These are phyloP conservation scores for Xanthoconium separans DNA, from an alignment of 1,284 basidiomycete species.

Conservation along the genomic window DNA sequence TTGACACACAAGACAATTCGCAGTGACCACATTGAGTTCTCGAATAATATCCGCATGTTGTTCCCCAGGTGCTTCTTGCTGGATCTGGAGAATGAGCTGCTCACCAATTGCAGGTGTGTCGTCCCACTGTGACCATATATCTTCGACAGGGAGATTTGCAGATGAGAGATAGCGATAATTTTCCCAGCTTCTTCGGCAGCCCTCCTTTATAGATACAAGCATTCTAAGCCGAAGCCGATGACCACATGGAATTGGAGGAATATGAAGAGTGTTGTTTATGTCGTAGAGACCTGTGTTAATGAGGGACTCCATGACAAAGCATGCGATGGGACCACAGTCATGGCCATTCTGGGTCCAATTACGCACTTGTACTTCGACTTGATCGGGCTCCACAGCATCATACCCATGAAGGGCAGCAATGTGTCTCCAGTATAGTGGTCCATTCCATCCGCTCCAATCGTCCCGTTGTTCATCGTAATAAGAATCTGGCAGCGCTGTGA, in stretches of 20 bases:
- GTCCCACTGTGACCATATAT: too few relatives aligned
- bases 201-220: neutral
- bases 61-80: too few relatives aligned
- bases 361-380: neutral
- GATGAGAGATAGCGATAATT: too few relatives aligned
- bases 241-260: neutral
- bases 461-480: neutral
- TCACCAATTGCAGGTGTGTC: too few relatives aligned
- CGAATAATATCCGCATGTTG: too few relatives aligned
- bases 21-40: too few relatives aligned
- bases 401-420: neutral
- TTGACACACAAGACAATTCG: too few relatives aligned
- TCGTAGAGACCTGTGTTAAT: neutral
- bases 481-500: neutral
- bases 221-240: neutral
- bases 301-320: neutral
- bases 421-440: neutral
- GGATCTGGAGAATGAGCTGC: too few relatives aligned
- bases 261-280: neutral
- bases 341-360: neutral
- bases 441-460: neutral
- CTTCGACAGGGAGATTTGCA: too few relatives aligned
- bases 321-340: neutral
- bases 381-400: neutral
- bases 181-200: neutral